These are phyloP conservation scores for Neurospora sp. DNA, from an alignment of 495 filamentous ascomycete genomes.

Conservation along the genomic window DNA sequence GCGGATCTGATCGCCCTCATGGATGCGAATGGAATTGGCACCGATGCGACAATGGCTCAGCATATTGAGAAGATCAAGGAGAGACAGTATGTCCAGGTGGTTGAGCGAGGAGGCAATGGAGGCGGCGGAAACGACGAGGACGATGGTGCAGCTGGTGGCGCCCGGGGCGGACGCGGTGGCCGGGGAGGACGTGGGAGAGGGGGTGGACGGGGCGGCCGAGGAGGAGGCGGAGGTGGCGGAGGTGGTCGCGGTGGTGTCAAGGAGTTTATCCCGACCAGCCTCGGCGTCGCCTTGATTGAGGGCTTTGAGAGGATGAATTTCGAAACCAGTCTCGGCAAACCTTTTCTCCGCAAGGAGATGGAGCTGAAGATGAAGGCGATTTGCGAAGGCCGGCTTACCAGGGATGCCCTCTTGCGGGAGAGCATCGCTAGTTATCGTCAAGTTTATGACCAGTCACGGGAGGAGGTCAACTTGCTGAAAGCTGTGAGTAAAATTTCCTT, in stretches of 20 bases:
- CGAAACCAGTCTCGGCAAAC: constrained; percentile 85
- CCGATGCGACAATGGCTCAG: constrained; percentile 97
- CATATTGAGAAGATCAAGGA: constrained; percentile 94
- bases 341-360: constrained; percentile 97
- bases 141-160: constrained; percentile 24
- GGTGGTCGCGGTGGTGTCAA: constrained; percentile 49
- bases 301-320: constrained; percentile 89
- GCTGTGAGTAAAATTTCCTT: constrained; percentile 39
- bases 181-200: constrained; percentile 32
- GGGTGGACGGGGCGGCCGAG: constrained; percentile 27
- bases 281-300: constrained; percentile 84
- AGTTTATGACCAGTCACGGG: constrained; percentile 67
- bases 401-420: constrained; percentile 62
- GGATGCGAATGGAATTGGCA: constrained; percentile 98
- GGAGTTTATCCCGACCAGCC: constrained; percentile 82
- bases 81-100: constrained; percentile 65
- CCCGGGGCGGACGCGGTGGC: constrained; percentile 28
- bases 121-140: constrained; percentile 19
- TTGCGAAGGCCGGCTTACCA: constrained; percentile 73
- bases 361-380: constrained; percentile 90
- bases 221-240: constrained; percentile 26
- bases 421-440: constrained; percentile 76
- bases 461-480: constrained; percentile 67
- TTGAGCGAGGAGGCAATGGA: constrained; percentile 36
- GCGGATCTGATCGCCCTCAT: constrained; percentile 95